Evolutionary conservation across 257 asterid species (phyloP).

Genomic region (Fraxinus anomala): DNA sequence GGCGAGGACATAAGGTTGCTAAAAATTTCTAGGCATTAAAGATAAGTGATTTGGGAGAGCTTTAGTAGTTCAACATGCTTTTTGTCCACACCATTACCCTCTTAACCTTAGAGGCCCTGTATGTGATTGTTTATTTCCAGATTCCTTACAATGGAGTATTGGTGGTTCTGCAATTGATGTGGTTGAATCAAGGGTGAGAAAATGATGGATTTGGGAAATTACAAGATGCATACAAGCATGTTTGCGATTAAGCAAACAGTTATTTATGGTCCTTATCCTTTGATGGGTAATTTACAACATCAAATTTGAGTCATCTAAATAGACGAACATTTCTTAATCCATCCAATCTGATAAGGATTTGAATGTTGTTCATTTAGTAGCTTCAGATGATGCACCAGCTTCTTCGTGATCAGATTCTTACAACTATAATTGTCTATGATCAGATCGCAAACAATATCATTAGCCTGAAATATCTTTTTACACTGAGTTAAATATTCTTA

Average conservation of each 20-base stretch:
- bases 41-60: conserved; percentile 57
- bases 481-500: no score
- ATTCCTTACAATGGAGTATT: conserved; percentile 27
- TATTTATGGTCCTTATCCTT: conserved; percentile 66
- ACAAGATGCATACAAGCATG: conserved; percentile 55
- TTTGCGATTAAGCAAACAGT: conserved; percentile 49
- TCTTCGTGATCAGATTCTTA: no score
- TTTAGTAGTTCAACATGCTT: conserved; percentile 61
- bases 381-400: no score
- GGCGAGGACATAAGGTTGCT: conserved; percentile 54
- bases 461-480: no score
- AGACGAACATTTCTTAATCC: no score
- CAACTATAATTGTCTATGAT: no score
- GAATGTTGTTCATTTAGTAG: no score
- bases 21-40: conserved; percentile 43
- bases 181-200: conserved; percentile 44
- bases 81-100: conserved; percentile 57
- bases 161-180: conserved; percentile 29
- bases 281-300: no score
- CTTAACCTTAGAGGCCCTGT: conserved; percentile 57
- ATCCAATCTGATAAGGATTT: no score
- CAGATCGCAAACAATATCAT: no score
- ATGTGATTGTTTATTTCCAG: conserved; percentile 50
- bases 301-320: no score
- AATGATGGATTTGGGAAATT: conserved; percentile 60